Base-by-base conservation (phyloP, 2,329 filamentous ascomycete species). In the Nemania bipapillata region DNA sequence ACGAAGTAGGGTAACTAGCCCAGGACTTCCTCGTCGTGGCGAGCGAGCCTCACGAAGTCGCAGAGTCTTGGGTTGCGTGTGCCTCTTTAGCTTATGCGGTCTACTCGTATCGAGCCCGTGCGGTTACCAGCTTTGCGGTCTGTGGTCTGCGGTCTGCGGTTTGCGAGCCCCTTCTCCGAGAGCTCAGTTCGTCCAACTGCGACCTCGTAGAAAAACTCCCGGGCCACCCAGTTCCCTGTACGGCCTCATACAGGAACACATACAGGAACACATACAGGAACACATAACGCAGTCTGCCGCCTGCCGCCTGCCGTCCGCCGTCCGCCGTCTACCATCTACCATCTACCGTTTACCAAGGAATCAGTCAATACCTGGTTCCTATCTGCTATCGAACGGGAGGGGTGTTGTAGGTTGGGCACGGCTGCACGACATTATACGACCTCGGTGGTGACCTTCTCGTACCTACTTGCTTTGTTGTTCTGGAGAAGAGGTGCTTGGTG, bases 331-430 rank as follows among this genome's bases (percentile, higher is more conserved):
- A n/a, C n/a, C n/a, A n/a, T n/a, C n/a, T 66, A 37, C 52, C 35
- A 59, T 52, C 58, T 58, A 37, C 30, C 30, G 30, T 32, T 22
- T 26, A 35, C 56, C 22, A 53, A 55, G 56, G 60, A 55, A 59
- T 69, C 54, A 66, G 52, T 58, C 54, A 66, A 55, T 58, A 58
- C 63, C 52, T 47, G 50, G 30, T 32, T 9, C 9, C 30, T 4
- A 9, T 32, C 30, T 9, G 30, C n/a, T 32, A 32, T 32, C 30
- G 45, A 30, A 3, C 30, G 30, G 30, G 30, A 32, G 30, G 30
- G 30, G 30, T 32, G 30, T 32, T 32, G 30, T 4, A 32, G 30
- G 62, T 68, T 71, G 69, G 69, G 69, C 69, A 70, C 30, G 30
- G 9, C 30, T n/a, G 30, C 30, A 32, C 30, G 30, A 4, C 30